These are phyloP conservation scores for Wakefieldia striispora DNA, from an alignment of 768 basidiomycete genomes.

Conservation along the genomic window DNA sequence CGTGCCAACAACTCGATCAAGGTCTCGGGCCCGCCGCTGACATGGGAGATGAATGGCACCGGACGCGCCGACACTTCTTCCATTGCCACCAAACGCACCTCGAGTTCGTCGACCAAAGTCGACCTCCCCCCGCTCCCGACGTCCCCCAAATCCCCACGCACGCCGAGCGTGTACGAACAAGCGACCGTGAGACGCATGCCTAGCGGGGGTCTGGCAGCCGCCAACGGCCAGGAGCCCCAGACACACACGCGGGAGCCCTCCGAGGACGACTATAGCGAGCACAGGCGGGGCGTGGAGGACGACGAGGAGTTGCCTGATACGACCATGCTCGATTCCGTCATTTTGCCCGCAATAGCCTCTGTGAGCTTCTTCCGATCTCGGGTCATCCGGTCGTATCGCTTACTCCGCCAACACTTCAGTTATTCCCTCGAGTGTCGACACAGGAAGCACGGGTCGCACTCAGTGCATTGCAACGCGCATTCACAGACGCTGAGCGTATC, in stretches of 20 bases:
- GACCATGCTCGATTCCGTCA: conserved; percentile 94
- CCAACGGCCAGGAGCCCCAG: conserved; percentile 26
- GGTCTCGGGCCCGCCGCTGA: conserved; percentile 64
- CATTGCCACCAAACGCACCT: conserved; percentile 26
- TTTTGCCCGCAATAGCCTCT: conserved; percentile 93
- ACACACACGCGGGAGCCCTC: conserved; percentile 46
- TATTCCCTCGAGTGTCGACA: conserved; percentile 91
- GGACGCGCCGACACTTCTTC: conserved; percentile 40
- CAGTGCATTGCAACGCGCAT: conserved; percentile 83
- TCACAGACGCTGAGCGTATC: conserved; percentile 91
- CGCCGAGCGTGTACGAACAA: conserved; percentile 47
- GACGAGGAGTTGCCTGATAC: conserved; percentile 65
- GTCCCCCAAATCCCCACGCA: conserved; percentile 33
- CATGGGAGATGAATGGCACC: conserved; percentile 75
- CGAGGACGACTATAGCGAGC: conserved; percentile 60
- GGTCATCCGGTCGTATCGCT: conserved; percentile 4
- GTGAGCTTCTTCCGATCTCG: conserved; percentile 46
- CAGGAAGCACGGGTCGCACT: conserved; percentile 87
- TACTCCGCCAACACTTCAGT: conserved; percentile 39
- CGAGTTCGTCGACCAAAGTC: conserved; percentile 50
- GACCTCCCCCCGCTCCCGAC: conserved; percentile 62
- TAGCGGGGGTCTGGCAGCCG: conserved; percentile 19
- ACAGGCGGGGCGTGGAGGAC: conserved; percentile 45
- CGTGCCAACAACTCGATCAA: conserved; percentile 54
- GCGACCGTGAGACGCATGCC: conserved; percentile 68